A percentile compares a stretch with the other conserved stretches of the same genome.
Conservation (phyloP, 768 basidiomycete species). For the Tricholomella constricta region DNA sequence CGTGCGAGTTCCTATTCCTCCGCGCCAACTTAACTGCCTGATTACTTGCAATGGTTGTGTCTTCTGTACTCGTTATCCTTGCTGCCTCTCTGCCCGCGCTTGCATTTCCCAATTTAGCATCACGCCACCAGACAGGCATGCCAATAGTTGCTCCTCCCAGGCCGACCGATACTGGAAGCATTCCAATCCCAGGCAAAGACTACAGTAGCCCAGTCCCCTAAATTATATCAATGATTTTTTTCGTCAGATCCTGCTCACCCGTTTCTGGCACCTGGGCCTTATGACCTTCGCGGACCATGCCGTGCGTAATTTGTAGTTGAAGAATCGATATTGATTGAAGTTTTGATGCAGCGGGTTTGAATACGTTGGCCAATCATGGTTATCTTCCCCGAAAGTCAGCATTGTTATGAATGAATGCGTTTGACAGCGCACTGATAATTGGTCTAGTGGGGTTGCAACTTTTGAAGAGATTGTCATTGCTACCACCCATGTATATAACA, state of each 20-base stretch:
- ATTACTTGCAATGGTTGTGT: not conserved
- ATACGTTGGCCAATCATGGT: slow-evolving; percentile 19
- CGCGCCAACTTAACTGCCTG: no score
- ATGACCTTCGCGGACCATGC: slow-evolving; percentile 16
- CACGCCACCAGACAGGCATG: not conserved
- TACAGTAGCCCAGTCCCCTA: no score
- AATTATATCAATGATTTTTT: not conserved
- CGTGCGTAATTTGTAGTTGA: slow-evolving; percentile 3
- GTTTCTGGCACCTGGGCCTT: slow-evolving; percentile 4
- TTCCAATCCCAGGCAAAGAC: slow-evolving; percentile 12
- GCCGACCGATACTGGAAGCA: slow-evolving; percentile 5
- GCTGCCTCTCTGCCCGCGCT: slow-evolving; percentile 3
- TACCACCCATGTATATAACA: slow-evolving; percentile 9
- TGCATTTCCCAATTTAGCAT: not conserved
- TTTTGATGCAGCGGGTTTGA: slow-evolving; percentile 13
- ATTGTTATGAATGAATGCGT: no score
- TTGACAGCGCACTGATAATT: not conserved
- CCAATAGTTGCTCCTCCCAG: slow-evolving; percentile 11
- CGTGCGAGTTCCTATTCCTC: not conserved
- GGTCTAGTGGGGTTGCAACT: slow-evolving; percentile 13
- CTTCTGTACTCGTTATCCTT: not conserved
- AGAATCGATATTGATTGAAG: not conserved
- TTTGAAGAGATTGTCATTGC: slow-evolving; percentile 16
- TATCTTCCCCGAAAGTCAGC: slow-evolving; percentile 18
- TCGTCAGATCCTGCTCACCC: slow-evolving; percentile 12